Conservation (phyloP, 2,329 filamentous ascomycete genomes). For the Xylaria sp. region DNA sequence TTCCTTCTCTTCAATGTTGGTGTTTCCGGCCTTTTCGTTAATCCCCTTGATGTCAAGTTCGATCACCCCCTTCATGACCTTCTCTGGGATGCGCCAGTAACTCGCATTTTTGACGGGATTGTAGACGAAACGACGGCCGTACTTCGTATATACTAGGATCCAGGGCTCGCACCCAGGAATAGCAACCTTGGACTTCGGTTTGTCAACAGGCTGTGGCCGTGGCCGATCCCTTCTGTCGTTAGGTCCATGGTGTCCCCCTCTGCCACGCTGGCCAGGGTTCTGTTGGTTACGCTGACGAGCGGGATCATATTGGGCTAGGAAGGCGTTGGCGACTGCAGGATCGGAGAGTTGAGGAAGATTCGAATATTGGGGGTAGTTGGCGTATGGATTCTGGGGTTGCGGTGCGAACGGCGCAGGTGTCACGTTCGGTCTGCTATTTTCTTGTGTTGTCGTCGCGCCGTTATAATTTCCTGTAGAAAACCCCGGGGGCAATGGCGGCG, state of each 20-base stretch:
- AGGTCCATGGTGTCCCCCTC: conserved; percentile 42
- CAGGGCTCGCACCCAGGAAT: conserved; percentile 83
- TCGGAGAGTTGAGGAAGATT: conserved; percentile 44
- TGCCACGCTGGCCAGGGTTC: conserved; percentile 33
- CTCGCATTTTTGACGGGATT: conserved; percentile 82
- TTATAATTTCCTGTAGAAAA: conserved; percentile 61
- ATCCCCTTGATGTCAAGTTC: conserved; percentile 68
- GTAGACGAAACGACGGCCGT: conserved; percentile 83
- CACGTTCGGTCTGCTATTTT: conserved; percentile 51
- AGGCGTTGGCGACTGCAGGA: conserved; percentile 55
- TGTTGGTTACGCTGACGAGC: conserved; percentile 36
- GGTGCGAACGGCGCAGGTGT: conserved; percentile 13
- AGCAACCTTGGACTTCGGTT: conserved; percentile 69
- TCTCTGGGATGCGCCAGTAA: conserved; percentile 90
- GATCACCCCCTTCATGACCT: conserved; percentile 73
- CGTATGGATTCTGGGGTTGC: conserved; percentile 27
- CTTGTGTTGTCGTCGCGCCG: conserved; percentile 76
- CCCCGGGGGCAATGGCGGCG: conserved; percentile 65
- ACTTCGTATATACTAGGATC: conserved; percentile 88
- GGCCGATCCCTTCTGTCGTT: conserved; percentile 54
- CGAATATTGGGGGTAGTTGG: conserved; percentile 41
- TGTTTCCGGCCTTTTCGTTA: conserved; percentile 47
- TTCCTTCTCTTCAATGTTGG: neutral
- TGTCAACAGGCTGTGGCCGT: conserved; percentile 66
- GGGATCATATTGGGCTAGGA: conserved; percentile 49